These are phyloP conservation scores for Davidsoniella virescens DNA, from an alignment of 2,329 filamentous ascomycete species.

Conservation along the genomic window DNA sequence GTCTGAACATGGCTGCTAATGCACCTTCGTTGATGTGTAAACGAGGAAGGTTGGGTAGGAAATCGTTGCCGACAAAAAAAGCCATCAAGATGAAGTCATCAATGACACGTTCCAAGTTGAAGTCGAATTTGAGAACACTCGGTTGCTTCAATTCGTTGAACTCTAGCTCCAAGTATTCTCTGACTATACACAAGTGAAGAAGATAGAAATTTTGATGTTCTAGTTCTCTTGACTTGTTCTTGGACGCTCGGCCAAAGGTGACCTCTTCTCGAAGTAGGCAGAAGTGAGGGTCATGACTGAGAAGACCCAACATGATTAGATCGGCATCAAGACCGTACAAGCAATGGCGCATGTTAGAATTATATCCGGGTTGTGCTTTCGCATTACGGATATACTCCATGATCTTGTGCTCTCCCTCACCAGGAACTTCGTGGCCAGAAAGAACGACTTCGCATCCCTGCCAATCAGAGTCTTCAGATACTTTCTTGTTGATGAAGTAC, in stretches of 20 bases:
- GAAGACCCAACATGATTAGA: conserved; percentile 91
- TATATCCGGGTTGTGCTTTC: conserved; percentile 85
- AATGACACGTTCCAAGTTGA: conserved; percentile 90
- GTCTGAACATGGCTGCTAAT: conserved; percentile 87
- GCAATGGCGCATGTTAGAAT: conserved; percentile 88
- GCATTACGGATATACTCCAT: conserved; percentile 99
- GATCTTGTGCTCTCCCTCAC: conserved; percentile 98
- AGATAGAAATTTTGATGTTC: conserved; percentile 99
- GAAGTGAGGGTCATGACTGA: conserved; percentile 97
- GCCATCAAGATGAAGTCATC: conserved; percentile 99
- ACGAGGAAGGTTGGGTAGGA: conserved; percentile 88
- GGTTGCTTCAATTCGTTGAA: conserved; percentile 80
- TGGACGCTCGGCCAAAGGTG: conserved; percentile 78
- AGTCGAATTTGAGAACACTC: conserved; percentile 56
- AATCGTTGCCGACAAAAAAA: conserved; percentile 98
- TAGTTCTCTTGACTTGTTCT: conserved; percentile 83
- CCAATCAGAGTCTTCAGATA: conserved; percentile 94
- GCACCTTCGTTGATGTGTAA: conserved; percentile 98
- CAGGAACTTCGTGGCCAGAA: conserved; percentile 93
- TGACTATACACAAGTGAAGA: conserved; percentile 91
- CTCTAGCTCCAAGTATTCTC: conserved; percentile 91
- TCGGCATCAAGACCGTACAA: conserved; percentile 95
- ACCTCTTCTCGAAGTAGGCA: conserved; percentile 94
- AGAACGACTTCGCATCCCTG: conserved; percentile 91
- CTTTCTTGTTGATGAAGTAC: conserved; percentile 98